phyloP scores from a whole-genome alignment of 306 rosid genomes.

The Vicia sativa region DNA sequence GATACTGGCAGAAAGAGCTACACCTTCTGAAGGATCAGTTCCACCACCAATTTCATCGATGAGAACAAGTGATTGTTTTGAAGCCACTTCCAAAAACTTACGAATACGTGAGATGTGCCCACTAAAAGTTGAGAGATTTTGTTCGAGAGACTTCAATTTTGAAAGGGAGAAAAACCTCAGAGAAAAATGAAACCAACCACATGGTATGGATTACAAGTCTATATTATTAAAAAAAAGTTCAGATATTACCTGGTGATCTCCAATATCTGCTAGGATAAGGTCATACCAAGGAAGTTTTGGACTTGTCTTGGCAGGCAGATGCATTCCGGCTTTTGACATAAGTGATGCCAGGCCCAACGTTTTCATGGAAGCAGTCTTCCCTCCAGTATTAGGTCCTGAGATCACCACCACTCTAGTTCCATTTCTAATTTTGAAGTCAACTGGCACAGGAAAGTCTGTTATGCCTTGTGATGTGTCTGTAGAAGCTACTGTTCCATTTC shows the following conservation, averaged over 20 bases:
- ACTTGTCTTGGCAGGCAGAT: conserved; percentile 75
- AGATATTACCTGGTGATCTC: conserved; percentile 90
- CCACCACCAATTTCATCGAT: conserved; percentile 96
- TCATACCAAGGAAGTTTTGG: conserved; percentile 97
- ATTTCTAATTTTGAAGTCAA: conserved; percentile 73
- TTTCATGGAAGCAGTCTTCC: conserved; percentile 97
- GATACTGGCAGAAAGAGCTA: conserved; percentile 91
- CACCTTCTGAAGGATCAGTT: conserved; percentile 98
- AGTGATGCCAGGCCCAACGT: conserved; percentile 86
- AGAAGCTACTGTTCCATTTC: conserved; percentile 37
- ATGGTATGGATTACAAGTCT: conserved; percentile 34
- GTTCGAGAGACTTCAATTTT: conserved; percentile 85
- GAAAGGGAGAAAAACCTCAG: conserved; percentile 53
- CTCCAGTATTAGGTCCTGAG: conserved; percentile 98
- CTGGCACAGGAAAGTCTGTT: conserved; percentile 77
- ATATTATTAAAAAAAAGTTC: conserved; percentile 41
- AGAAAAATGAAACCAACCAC: conserved; percentile 45
- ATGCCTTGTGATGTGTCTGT: conserved; percentile 41
- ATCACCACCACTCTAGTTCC: conserved; percentile 88
- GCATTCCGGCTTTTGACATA: conserved; percentile 98
- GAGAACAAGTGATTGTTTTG: conserved; percentile 82
- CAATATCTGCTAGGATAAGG: conserved; percentile 86
- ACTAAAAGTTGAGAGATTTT: conserved; percentile 96
- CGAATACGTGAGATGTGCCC: conserved; percentile 82
- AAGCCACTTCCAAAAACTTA: conserved; percentile 71